A percentile compares a stretch with the other conserved stretches of the same genome.
phyloP scores from a whole-genome alignment of 2,329 filamentous ascomycete species.

The Helotiales sp. region DNA sequence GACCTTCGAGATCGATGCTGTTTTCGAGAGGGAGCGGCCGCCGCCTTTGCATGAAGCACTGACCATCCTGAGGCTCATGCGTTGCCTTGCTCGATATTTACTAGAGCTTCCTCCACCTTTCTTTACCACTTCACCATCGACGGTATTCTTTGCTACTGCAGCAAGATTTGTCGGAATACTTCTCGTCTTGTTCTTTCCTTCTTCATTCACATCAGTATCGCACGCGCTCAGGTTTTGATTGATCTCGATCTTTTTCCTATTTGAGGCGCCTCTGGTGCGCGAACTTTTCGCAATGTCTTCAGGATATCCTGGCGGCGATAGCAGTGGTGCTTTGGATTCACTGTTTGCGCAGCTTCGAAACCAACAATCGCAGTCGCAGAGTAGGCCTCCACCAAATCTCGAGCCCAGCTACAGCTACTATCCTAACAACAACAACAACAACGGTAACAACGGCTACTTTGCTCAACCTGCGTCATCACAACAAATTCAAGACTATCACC shows the following conservation, averaged over 20 bases:
- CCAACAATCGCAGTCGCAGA: conserved; percentile 19
- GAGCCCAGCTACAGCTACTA: conserved; percentile 34
- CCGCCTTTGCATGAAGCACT: too few relatives aligned
- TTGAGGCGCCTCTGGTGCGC: conserved; percentile 36
- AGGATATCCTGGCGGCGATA: conserved; percentile 34
- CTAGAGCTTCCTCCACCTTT: not conserved
- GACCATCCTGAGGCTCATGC: too few relatives aligned
- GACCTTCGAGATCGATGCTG: conserved; percentile 4
- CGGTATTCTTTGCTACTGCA: not conserved
- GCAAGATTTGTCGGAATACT: conserved; percentile 7
- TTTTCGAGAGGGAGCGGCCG: too few relatives aligned
- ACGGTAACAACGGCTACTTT: conserved; percentile 29
- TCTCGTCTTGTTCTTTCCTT: conserved; percentile 8
- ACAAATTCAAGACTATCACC: conserved; percentile 45
- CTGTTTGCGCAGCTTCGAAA: conserved; percentile 37
- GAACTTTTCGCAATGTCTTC: conserved; percentile 34
- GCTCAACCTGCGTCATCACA: conserved; percentile 25
- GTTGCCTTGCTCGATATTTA: not conserved
- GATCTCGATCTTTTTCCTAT: conserved; percentile 29
- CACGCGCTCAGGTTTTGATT: conserved; percentile 26
- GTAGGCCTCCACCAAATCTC: conserved; percentile 26
- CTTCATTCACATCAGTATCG: conserved; percentile 8
- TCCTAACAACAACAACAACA: conserved; percentile 22
- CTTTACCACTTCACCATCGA: not conserved
- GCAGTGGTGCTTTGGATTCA: conserved; percentile 33